Conservation (phyloP, 345 rosid genomes). For the Euphorbia peplus region DNA sequence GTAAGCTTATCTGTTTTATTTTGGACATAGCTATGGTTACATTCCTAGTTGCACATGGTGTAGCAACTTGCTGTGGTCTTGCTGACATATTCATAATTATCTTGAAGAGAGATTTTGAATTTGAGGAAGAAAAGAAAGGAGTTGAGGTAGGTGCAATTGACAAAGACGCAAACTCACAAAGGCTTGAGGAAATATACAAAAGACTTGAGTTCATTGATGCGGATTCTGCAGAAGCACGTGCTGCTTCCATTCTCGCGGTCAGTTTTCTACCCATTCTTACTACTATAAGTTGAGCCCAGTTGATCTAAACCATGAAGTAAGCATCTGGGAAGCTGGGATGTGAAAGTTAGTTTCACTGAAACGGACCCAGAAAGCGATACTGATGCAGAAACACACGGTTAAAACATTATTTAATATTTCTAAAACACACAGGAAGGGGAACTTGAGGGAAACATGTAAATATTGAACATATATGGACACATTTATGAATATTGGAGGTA, state of each 20-base stretch:
- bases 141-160: constrained; percentile 44
- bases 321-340: constrained; percentile 1
- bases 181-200: constrained; percentile 90
- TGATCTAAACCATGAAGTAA: constrained; percentile 7
- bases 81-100: constrained; percentile 24
- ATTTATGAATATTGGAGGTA: too few relatives aligned
- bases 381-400: too few relatives aligned
- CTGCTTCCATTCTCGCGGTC: constrained; percentile 96
- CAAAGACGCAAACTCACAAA: constrained; percentile 57
- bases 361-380: too few relatives aligned
- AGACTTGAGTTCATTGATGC: constrained; percentile 93
- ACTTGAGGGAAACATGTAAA: too few relatives aligned
- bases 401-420: too few relatives aligned
- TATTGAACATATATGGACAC: too few relatives aligned
- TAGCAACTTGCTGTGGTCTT: constrained; percentile 16
- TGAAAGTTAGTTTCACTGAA: too few relatives aligned
- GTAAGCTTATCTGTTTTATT: constrained; percentile 31
- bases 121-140: constrained; percentile 41
- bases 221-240: constrained; percentile 89
- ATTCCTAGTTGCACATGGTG: constrained; percentile 2
- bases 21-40: constrained; percentile 10
- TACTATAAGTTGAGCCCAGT: constrained; percentile 1
- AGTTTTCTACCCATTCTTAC: constrained; percentile 25
- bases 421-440: too few relatives aligned
- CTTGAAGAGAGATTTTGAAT: constrained; percentile 68